Percentiles rank a stretch among this genome's conserved stretches.
These are phyloP conservation scores for Fusarium coicis DNA, from an alignment of 2,329 filamentous ascomycete genomes.

Conservation along the genomic window DNA sequence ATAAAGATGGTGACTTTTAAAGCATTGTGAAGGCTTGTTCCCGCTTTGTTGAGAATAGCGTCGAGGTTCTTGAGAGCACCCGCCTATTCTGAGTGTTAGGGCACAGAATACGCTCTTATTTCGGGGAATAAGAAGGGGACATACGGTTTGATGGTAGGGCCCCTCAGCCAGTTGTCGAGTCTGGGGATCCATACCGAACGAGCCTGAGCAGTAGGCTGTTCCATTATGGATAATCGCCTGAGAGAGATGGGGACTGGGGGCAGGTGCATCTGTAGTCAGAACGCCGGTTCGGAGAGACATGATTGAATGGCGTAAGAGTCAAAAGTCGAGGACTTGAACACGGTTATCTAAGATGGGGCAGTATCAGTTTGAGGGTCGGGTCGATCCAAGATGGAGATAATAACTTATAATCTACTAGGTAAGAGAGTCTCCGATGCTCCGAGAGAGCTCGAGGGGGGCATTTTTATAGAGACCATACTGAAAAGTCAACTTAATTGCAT, in stretches of 20 bases:
- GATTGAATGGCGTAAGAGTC: not conserved
- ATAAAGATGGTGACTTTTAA: conserved; percentile 1
- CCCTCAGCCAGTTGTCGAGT: not conserved
- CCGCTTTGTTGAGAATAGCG: not conserved
- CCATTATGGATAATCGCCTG: not conserved
- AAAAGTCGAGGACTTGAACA: not conserved
- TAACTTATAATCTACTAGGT: not conserved
- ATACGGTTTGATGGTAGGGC: not conserved
- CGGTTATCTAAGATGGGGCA: not conserved
- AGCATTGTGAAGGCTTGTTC: conserved; percentile 2
- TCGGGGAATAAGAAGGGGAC: not conserved
- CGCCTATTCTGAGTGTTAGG: not conserved
- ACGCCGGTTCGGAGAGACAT: not conserved
- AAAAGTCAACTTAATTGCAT: not conserved
- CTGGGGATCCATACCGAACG: not conserved
- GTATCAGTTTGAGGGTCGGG: not conserved
- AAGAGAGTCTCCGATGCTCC: not conserved
- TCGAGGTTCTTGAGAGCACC: not conserved
- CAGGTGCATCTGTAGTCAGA: not conserved
- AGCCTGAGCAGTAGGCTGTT: not conserved
- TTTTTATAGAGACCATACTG: not conserved
- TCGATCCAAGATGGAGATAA: not conserved
- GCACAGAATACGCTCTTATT: fast-evolving
- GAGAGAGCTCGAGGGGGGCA: not conserved
- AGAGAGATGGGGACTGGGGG: not conserved